phyloP scores from a whole-genome alignment of 2,329 filamentous ascomycete genomes.

The Aspergillus calidoustus region DNA sequence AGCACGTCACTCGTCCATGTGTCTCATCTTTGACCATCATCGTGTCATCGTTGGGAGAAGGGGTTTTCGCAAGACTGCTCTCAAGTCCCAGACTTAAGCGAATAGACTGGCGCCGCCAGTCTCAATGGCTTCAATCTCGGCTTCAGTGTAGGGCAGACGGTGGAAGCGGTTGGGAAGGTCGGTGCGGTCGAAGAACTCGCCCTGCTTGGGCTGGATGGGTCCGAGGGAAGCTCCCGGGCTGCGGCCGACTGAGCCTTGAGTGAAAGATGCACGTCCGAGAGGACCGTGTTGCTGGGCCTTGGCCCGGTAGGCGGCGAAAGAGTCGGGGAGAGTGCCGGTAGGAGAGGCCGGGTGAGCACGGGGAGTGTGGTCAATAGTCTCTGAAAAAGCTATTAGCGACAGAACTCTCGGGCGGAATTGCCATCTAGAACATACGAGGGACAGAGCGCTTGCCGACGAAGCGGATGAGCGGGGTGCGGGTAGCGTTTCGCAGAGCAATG shows the following conservation, averaged over 20 bases:
- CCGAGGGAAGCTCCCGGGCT: conserved; percentile 72
- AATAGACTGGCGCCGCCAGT: conserved; percentile 80
- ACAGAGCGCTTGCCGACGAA: conserved; percentile 54
- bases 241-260: conserved; percentile 58
- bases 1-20: conserved; percentile 15
- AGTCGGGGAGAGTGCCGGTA: conserved; percentile 60
- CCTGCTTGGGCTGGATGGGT: conserved; percentile 69
- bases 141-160: conserved; percentile 70
- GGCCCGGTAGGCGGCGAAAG: conserved; percentile 65
- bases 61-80: not conserved
- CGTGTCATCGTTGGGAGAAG: conserved; percentile 23
- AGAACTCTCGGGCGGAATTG: not conserved
- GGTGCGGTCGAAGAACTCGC: conserved; percentile 84
- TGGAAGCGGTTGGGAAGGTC: conserved; percentile 87
- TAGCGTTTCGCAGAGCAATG: conserved; percentile 45
- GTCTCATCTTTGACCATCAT: conserved; percentile 20
- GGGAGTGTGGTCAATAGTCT: conserved; percentile 58
- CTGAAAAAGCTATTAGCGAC: conserved; percentile 28
- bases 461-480: conserved; percentile 54
- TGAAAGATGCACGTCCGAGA: conserved; percentile 48
- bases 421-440: conserved; percentile 43
- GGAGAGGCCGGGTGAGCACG: conserved; percentile 64
- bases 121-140: conserved; percentile 95
- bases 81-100: conserved; percentile 43
- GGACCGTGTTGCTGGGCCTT: conserved; percentile 69